Percentiles rank a stretch among this genome's conserved stretches.
phyloP scores from a whole-genome alignment of 768 basidiomycete genomes.

The Flagelloscypha sp. region DNA sequence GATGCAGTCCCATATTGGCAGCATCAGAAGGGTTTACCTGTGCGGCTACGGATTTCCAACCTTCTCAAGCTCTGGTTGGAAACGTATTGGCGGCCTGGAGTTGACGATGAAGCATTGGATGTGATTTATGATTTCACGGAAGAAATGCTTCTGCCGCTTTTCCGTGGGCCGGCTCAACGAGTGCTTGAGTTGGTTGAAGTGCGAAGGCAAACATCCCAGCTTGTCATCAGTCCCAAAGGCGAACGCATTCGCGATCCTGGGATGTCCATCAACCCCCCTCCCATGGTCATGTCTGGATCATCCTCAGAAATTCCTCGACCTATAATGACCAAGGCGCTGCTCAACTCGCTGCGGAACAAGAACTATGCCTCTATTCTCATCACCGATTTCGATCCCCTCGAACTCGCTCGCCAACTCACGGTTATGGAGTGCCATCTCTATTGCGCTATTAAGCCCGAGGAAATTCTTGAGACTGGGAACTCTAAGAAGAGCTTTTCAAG shows the following conservation, averaged over 20 bases:
- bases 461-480: conserved; percentile 79
- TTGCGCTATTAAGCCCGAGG: conserved; percentile 78
- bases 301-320: conserved; percentile 77
- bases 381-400: conserved; percentile 89
- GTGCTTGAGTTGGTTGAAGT: conserved; percentile 60
- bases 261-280: conserved; percentile 61
- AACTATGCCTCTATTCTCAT: conserved; percentile 56
- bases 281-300: conserved; percentile 24
- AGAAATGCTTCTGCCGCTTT: conserved; percentile 52
- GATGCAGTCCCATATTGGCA: conserved; percentile 72
- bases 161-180: conserved; percentile 62
- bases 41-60: conserved; percentile 85
- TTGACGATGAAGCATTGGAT: conserved; percentile 60
- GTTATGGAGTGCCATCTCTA: conserved; percentile 89
- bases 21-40: conserved; percentile 80
- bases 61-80: conserved; percentile 95
- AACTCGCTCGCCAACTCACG: conserved; percentile 89
- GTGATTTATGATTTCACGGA: conserved; percentile 52
- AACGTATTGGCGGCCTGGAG: conserved; percentile 72
- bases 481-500: conserved; percentile 55
- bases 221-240: conserved; percentile 45
- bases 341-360: conserved; percentile 58
- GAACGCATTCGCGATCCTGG: conserved; percentile 69
- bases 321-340: conserved; percentile 71
- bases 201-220: conserved; percentile 41